A percentile compares a stretch with the other conserved stretches of the same genome.
Conservation (phyloP, 306 rosid genomes). For the Pyrus bretschneideri region DNA sequence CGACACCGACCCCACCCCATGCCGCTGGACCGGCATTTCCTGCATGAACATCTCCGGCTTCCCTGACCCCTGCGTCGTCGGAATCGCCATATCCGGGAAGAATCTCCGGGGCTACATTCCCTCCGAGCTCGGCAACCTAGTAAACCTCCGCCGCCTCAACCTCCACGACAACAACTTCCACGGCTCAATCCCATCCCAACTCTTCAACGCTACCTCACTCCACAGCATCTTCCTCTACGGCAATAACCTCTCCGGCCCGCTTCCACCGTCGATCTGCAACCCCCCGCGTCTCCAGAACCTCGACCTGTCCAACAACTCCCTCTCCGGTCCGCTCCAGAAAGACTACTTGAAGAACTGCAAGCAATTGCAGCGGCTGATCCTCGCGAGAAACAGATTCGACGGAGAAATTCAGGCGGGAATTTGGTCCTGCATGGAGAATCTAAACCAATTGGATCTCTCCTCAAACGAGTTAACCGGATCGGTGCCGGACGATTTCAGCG, state of each 20-base stretch:
- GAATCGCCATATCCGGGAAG: slow-evolving; percentile 59
- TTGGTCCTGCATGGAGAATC: slow-evolving; percentile 46
- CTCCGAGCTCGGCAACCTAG: slow-evolving; percentile 76
- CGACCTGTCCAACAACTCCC: slow-evolving; percentile 78
- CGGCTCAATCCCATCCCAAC: slow-evolving; percentile 69
- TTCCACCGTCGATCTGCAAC: slow-evolving; percentile 60
- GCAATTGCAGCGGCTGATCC: slow-evolving; percentile 59
- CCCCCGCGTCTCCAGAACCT: slow-evolving; percentile 75
- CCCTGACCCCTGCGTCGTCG: slow-evolving; percentile 70
- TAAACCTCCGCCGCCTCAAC: slow-evolving; percentile 78
- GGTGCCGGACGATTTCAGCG: slow-evolving; percentile 57
- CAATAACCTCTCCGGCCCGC: slow-evolving; percentile 75
- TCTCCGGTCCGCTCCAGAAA: slow-evolving; percentile 48
- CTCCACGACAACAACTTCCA: slow-evolving; percentile 63
- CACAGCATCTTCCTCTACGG: slow-evolving; percentile 78
- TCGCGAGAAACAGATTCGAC: slow-evolving; percentile 53
- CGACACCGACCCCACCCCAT: slow-evolving; percentile 58
- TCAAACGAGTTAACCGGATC: slow-evolving; percentile 53
- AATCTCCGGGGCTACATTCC: slow-evolving; percentile 85
- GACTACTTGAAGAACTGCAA: slow-evolving; percentile 44
- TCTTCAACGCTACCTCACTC: slow-evolving; percentile 84
- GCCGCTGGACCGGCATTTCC: slow-evolving; percentile 82
- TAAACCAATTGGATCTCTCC: slow-evolving; percentile 73
- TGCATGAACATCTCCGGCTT: slow-evolving; percentile 59
- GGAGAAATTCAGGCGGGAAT: slow-evolving; percentile 60